A percentile compares a stretch with the other conserved stretches of the same genome.
These are phyloP conservation scores for Colletotrichum tamarilloi DNA, from an alignment of 2,329 filamentous ascomycete genomes.

Conservation along the genomic window DNA sequence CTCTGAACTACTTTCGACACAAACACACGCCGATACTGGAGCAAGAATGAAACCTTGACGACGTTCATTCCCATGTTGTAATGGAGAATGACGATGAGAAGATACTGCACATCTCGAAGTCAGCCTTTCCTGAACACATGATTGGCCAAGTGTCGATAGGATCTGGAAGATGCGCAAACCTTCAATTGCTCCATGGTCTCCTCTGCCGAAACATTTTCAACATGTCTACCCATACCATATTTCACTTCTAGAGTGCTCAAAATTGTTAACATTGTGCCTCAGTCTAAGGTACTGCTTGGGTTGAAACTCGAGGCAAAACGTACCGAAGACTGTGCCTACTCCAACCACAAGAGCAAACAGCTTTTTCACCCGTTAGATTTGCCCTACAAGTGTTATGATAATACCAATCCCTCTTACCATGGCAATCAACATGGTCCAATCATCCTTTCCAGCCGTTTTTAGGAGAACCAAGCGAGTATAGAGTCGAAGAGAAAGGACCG, in stretches of 20 bases:
- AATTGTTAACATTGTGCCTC: background rate
- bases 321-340: constrained; percentile 24
- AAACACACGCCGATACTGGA: constrained; percentile 48
- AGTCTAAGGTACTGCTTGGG: background rate
- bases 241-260: constrained; percentile 35
- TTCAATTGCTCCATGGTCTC: constrained; percentile 39
- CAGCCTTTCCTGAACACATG: background rate
- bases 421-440: constrained; percentile 42
- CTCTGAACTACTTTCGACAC: constrained; percentile 36
- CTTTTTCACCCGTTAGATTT: constrained; percentile 3
- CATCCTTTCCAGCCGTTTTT: constrained; percentile 41
- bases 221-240: constrained; percentile 42
- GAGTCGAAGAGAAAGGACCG: constrained; percentile 37
- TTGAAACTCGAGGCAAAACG: background rate
- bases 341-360: constrained; percentile 36
- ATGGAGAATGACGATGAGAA: constrained; percentile 41
- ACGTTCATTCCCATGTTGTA: constrained; percentile 47
- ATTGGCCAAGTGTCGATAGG: background rate
- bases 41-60: constrained; percentile 46
- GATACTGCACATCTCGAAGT: constrained; percentile 36
- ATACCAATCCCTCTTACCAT: constrained; percentile 24
- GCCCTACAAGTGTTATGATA: no score
- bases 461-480: constrained; percentile 41
- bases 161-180: constrained; percentile 23
- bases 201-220: constrained; percentile 34